These are phyloP conservation scores for Suillus tomentosus DNA, from an alignment of 768 basidiomycete genomes.

Conservation along the genomic window DNA sequence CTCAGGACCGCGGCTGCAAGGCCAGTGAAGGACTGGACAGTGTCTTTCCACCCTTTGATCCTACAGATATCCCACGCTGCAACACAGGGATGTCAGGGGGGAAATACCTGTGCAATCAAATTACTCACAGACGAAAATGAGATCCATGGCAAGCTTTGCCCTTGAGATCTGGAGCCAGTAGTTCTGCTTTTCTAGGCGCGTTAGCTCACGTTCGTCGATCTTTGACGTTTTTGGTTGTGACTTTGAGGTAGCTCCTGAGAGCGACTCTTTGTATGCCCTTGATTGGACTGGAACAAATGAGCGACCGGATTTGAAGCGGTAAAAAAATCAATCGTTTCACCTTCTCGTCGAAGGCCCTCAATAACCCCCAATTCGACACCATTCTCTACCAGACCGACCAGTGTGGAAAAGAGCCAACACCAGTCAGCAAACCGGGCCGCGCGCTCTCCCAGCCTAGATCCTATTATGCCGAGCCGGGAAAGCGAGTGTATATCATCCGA, in stretches of 20 bases:
- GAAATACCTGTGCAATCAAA: constrained; percentile 24
- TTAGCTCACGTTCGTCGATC: constrained; percentile 70
- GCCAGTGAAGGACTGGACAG: constrained; percentile 66
- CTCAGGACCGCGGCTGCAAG: constrained; percentile 72
- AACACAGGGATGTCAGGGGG: constrained; percentile 1
- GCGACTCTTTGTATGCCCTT: constrained; percentile 72
- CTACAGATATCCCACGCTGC: constrained; percentile 81
- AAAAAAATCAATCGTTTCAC: constrained; percentile 35
- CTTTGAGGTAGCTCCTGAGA: constrained; percentile 69
- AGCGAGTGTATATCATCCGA: constrained; percentile 84
- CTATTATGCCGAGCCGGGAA: constrained; percentile 68
- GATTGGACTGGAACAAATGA: constrained; percentile 56
- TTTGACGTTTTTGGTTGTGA: constrained; percentile 60
- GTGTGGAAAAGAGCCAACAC: constrained; percentile 83
- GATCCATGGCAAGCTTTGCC: constrained; percentile 77
- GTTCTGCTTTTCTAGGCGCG: constrained; percentile 65
- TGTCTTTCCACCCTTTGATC: constrained; percentile 58
- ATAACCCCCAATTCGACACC: constrained; percentile 77
- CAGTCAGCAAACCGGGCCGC: constrained; percentile 80
- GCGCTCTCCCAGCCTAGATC: constrained; percentile 61
- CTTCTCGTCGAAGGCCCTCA: constrained; percentile 60
- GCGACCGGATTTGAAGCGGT: constrained; percentile 5
- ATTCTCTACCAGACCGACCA: constrained; percentile 83
- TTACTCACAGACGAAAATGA: constrained; percentile 81
- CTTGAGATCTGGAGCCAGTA: constrained; percentile 76